Conservation (phyloP, 768 basidiomycete species). For the Kockovaella imperatae region DNA sequence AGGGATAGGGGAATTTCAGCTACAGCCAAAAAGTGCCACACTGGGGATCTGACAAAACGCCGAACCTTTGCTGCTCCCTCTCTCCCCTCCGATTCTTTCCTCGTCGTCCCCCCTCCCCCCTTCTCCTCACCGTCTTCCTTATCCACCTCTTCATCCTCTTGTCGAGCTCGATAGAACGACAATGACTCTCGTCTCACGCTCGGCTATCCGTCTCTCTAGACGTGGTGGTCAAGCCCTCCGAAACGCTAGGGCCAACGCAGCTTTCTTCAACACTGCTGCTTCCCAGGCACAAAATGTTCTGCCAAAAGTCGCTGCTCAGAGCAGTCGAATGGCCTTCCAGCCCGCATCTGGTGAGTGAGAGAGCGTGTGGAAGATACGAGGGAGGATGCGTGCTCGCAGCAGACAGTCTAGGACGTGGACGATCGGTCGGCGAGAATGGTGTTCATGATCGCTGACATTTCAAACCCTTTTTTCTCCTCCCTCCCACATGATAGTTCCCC, state of each 20-base stretch:
- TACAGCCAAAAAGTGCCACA: too few relatives aligned
- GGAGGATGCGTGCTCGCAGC: not conserved
- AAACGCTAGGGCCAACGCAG: slow-evolving; percentile 40
- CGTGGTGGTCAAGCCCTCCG: slow-evolving; percentile 35
- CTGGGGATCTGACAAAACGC: too few relatives aligned
- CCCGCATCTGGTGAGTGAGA: slow-evolving; percentile 23
- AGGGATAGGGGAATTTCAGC: too few relatives aligned
- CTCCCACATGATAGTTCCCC: slow-evolving; percentile 9
- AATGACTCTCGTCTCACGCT: slow-evolving; percentile 45
- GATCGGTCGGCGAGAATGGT: not conserved
- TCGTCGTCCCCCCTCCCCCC: slow-evolving; percentile 5
- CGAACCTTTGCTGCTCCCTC: slow-evolving; percentile 1
- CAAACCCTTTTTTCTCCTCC: too few relatives aligned
- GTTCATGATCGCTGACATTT: not conserved
- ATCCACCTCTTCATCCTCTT: slow-evolving; percentile 2
- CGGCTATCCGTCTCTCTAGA: slow-evolving; percentile 42
- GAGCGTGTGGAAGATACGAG: not conserved
- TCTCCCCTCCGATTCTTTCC: slow-evolving; percentile 1
- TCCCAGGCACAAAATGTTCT: slow-evolving; percentile 29
- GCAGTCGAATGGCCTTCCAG: slow-evolving; percentile 17
- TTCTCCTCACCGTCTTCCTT: slow-evolving; percentile 8
- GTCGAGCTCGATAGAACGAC: slow-evolving; percentile 4
- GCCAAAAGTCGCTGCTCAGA: slow-evolving; percentile 25
- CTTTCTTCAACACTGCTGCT: slow-evolving; percentile 43
- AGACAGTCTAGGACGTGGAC: not conserved